Conservation (phyloP, 768 basidiomycete genomes). For the Lyophyllum decastes region DNA sequence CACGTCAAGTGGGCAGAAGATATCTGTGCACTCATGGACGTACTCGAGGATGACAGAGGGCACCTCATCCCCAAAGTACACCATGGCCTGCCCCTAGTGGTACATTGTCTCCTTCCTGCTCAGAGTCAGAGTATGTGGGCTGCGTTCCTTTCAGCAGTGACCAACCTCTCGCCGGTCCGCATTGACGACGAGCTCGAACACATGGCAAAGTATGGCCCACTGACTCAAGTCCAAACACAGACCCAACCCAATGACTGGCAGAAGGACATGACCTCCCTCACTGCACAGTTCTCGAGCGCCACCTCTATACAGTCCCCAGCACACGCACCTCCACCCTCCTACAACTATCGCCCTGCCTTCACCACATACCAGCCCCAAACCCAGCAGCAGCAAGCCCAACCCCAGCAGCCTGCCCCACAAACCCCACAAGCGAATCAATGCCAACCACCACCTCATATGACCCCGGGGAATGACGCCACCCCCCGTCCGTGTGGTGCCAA, state of each 20-base stretch:
- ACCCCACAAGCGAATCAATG: neutral
- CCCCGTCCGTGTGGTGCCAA: neutral
- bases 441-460: neutral
- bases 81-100: neutral
- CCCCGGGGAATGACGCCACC: too few species aligned
- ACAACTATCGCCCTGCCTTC: neutral
- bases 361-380: neutral
- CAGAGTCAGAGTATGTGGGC: neutral
- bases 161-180: neutral
- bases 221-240: too few species aligned
- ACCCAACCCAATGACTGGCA: neutral
- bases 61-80: neutral
- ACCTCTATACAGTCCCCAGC: neutral
- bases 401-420: too few species aligned
- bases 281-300: neutral
- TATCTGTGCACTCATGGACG: neutral
- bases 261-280: neutral
- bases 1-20: constrained; percentile 2
- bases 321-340: neutral
- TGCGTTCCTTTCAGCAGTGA: neutral
- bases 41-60: neutral
- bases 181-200: neutral
- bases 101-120: neutral
- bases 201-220: neutral
- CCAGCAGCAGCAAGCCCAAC: too few species aligned